Evolutionary conservation across 2,329 filamentous ascomycete species (phyloP), one percentile per base, ranked within the genome.

Genomic region (Ophiostoma fasciatum): DNA sequence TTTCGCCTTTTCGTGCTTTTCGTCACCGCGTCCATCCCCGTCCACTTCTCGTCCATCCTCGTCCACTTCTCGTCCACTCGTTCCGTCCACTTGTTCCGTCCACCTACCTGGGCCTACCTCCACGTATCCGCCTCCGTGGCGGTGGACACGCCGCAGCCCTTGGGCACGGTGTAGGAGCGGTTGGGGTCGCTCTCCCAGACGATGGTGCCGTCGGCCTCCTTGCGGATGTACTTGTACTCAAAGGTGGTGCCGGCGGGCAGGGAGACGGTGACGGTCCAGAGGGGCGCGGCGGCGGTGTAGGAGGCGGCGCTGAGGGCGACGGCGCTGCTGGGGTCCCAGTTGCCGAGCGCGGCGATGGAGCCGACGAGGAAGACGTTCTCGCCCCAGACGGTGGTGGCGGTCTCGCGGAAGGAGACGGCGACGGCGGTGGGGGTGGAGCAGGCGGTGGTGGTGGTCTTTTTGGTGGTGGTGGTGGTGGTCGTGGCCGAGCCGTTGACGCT

Each of bases 191-290:
- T 60, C 57, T 84, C 78, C 78, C 78, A 83, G 3, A 55, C 61
- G 7, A 78, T 56, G 0, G 57, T 58, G 0, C 74, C 69, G 45
- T 68, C 64, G 2, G 23, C 49, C 40, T 62, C 61, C 28, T 77
- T 63, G 34, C 70, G 67, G 46, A 82, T 66, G 49, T 72, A 84
- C 58, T 82, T 82, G 52, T 82, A 83, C 56, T 72, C 49, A 29
- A 83, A 58, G 4, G 52, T 55, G 33, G 61, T 60, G 3, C 76
- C 77, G 0, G 71, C 61, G 0, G 61, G 53, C 13, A 84, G 52
- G 2, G 57, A 59, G 22, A 82, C 50, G 0, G 66, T 66, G 0
- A 54, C 62, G 33, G 57, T 63, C 79, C 79, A 84, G 6, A 79
- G 44, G 1, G 70, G 74, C 45, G 78, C 71, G 25, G 51, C 55